Percentiles rank a stretch among this genome's conserved stretches.
Conservation (phyloP, 192 early-diverging fungal species). For the Kickxella alabastrina region DNA sequence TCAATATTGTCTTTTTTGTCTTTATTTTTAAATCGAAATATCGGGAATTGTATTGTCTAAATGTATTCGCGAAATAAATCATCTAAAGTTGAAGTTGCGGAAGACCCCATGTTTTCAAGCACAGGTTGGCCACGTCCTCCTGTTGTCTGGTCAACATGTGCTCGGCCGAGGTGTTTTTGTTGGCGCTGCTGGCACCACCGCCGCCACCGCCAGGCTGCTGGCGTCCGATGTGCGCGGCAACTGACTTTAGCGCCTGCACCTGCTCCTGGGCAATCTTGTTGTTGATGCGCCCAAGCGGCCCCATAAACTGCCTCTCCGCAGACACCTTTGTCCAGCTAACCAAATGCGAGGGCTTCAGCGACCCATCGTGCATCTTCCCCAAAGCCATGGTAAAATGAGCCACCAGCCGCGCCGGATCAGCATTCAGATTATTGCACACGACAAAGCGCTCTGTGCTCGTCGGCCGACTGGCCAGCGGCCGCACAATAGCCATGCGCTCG, state of each 20-base stretch:
- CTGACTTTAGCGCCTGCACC: constrained; percentile 5
- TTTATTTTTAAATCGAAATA: background rate
- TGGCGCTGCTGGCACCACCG: too few relatives aligned
- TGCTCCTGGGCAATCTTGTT: constrained; percentile 9
- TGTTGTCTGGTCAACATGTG: constrained; percentile 5
- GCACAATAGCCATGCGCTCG: constrained; percentile 30
- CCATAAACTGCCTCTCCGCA: constrained; percentile 23
- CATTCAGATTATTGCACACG: constrained; percentile 19
- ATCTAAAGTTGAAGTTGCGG: background rate
- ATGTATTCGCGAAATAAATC: too few relatives aligned
- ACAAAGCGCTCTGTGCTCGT: constrained; percentile 28
- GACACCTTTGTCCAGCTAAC: constrained; percentile 39
- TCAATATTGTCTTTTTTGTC: background rate
- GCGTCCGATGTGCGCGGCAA: background rate
- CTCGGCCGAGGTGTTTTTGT: too few relatives aligned
- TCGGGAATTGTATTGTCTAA: too few relatives aligned
- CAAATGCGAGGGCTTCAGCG: constrained; percentile 33
- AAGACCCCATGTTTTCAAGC: constrained; percentile 17
- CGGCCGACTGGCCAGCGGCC: constrained; percentile 17
- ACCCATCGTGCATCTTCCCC: constrained; percentile 13
- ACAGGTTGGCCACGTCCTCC: constrained; percentile 16
- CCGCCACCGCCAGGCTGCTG: too few relatives aligned
- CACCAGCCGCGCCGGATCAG: constrained; percentile 12
- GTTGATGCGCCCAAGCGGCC: constrained; percentile 13
- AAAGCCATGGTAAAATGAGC: constrained; percentile 23